phyloP scores from a whole-genome alignment of 2,329 filamentous ascomycete genomes.

The Cyphellophora attinorum region DNA sequence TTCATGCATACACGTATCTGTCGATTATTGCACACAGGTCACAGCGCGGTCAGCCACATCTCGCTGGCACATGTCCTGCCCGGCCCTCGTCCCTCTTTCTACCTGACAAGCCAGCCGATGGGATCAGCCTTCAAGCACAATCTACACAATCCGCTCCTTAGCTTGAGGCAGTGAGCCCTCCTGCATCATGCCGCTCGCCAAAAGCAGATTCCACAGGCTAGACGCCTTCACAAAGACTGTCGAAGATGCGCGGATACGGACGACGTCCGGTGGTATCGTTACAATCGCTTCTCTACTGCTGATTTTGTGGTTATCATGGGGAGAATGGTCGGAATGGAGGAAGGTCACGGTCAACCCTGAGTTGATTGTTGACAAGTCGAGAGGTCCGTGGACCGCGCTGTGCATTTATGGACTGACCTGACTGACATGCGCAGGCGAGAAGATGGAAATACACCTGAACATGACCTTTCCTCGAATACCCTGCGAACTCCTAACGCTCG shows the following conservation, averaged over 20 bases:
- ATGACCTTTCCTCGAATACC: slow-evolving; percentile 89
- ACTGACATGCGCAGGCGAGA: slow-evolving; percentile 55
- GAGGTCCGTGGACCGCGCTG: slow-evolving; percentile 51
- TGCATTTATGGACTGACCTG: neutral
- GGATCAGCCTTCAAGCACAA: no score
- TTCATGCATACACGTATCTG: no score
- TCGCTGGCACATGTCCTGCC: no score
- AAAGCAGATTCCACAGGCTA: slow-evolving; percentile 90
- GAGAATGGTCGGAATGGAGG: slow-evolving; percentile 93
- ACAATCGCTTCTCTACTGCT: slow-evolving; percentile 84
- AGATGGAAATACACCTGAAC: slow-evolving; percentile 99
- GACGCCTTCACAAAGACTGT: slow-evolving; percentile 99
- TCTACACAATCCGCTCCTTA: no score
- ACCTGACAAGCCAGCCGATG: no score
- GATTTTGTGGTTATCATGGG: slow-evolving; percentile 80
- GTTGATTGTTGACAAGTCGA: slow-evolving; percentile 88
- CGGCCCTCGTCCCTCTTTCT: no score
- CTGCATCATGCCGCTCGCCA: slow-evolving; percentile 71
- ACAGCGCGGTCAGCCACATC: no score
- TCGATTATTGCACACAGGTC: no score
- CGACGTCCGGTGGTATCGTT: slow-evolving; percentile 88
- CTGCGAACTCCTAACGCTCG: slow-evolving; percentile 89
- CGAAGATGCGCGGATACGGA: slow-evolving; percentile 92
- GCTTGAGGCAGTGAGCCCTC: no score
- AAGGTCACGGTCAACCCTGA: slow-evolving; percentile 80